Percentiles rank a stretch among this genome's conserved stretches.
phyloP scores from a whole-genome alignment of 2,329 filamentous ascomycete genomes.

The Aspergillus glaucus region DNA sequence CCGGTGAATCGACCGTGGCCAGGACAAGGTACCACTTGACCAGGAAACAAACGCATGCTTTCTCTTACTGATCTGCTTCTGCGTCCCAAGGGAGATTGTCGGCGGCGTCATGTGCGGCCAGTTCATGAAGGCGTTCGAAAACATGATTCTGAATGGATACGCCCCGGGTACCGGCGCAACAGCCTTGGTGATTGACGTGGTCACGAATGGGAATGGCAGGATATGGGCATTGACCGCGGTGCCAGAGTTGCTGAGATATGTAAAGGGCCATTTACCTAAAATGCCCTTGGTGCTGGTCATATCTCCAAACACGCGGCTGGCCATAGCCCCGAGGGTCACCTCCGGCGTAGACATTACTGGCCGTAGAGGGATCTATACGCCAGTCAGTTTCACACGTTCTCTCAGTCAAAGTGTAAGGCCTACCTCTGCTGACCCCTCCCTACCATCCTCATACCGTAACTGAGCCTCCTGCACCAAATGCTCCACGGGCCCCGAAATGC shows the following conservation, averaged over 20 bases:
- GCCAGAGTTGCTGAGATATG: conserved; percentile 26
- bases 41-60: conserved; percentile 29
- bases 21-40: conserved; percentile 32
- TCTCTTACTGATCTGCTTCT: conserved; percentile 23
- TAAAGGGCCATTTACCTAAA: conserved; percentile 22
- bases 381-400: conserved; percentile 6
- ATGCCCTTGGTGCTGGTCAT: conserved; percentile 22
- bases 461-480: conserved; percentile 15
- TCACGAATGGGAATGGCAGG: conserved; percentile 26
- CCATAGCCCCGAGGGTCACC: conserved; percentile 27
- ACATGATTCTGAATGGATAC: conserved; percentile 26
- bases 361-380: conserved; percentile 24
- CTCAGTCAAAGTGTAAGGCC: neutral
- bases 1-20: conserved; percentile 23
- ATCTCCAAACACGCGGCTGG: conserved; percentile 24
- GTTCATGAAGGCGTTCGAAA: conserved; percentile 23
- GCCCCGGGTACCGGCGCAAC: conserved; percentile 27
- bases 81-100: conserved; percentile 24
- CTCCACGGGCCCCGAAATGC: conserved; percentile 25
- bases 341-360: conserved; percentile 20
- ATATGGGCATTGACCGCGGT: conserved; percentile 22
- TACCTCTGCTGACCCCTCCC: conserved; percentile 22
- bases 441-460: conserved; percentile 21
- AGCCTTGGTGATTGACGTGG: conserved; percentile 23
- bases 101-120: conserved; percentile 24